Base-by-base conservation (phyloP, 352 stramenopile genomes). In the Globisporangium viniferum region DNA sequence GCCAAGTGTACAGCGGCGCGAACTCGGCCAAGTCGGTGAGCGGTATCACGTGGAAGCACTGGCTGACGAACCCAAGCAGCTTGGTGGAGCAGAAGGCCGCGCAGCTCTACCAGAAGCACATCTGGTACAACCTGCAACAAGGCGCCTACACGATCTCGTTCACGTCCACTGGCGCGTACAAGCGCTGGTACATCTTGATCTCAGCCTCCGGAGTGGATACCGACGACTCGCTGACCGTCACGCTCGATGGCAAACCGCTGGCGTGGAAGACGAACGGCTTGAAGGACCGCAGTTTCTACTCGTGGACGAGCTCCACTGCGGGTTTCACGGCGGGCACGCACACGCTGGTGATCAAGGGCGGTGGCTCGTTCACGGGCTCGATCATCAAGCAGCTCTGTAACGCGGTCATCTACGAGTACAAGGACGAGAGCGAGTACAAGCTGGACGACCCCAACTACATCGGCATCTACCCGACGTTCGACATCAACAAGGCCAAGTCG, bases 381-480 rank as follows among this genome's bases (percentile, higher is more conserved):
- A 73, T 74, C 65, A 71, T 73, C 73, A 74, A 79, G 71, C 67
- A 76, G 64, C 68, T 80, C 35, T 80, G 73, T 58, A 76, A 75
- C 57, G 71, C 69, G 24, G 59, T 76, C 31, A 64, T 82, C 59
- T 68, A 75, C 67, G 73, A 77, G 62, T 79, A 76, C 65, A 71
- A 56, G 33, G 67, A 73, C 61, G 68, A 75, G 55, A 55, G 20
- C 10, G 48, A 67, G 55, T 76, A 67, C 65, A 67, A 73, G n/a
- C 59, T 66, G n/a, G 62, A 74, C 61, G 61, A 76, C 53, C 51
- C 33, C 15, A 31, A 73, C 41, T 66, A 61, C 66, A 73, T 82
- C 56, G 73, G 71, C 53, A 54, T 73, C 33, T 80, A 78, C 72
- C 69, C 76, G 33, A 80, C 72, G 22, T 80, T 44, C 29, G 54